Percentiles rank a stretch among this genome's conserved stretches.
phyloP scores from a whole-genome alignment of 2,329 filamentous ascomycete genomes.

The Pyrenophora seminiperda region DNA sequence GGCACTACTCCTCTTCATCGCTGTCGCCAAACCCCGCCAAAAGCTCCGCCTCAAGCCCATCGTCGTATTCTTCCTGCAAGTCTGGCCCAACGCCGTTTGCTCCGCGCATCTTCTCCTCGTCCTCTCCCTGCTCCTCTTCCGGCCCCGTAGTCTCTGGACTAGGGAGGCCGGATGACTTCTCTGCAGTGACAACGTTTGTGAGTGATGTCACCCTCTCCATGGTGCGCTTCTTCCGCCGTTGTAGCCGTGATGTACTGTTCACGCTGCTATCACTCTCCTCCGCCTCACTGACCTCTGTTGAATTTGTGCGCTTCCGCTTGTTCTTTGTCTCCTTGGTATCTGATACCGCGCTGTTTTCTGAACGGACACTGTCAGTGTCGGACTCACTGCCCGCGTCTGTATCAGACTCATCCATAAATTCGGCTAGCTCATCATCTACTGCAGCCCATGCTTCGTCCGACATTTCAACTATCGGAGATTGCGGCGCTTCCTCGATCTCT shows the following conservation, averaged over 20 bases:
- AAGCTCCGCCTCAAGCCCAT: constrained; percentile 52
- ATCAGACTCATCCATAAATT: constrained; percentile 65
- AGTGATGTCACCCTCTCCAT: constrained; percentile 54
- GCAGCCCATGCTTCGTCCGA: constrained; percentile 51
- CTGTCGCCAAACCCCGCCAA: constrained; percentile 46
- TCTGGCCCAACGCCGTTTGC: constrained; percentile 39
- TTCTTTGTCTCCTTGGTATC: constrained; percentile 33
- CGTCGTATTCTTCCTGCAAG: constrained; percentile 61
- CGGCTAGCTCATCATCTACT: constrained; percentile 73
- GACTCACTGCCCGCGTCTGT: constrained; percentile 40
- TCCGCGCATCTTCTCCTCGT: constrained; percentile 50
- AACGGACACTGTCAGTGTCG: constrained; percentile 43
- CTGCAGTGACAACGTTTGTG: constrained; percentile 50
- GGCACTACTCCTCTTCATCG: constrained; percentile 24
- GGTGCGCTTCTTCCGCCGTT: constrained; percentile 56
- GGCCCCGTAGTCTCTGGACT: constrained; percentile 48
- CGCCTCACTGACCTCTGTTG: constrained; percentile 44
- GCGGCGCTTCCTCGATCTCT: constrained; percentile 37
- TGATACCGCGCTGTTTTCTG: constrained; percentile 35
- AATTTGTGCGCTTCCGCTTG: constrained; percentile 47
- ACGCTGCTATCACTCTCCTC: constrained; percentile 50
- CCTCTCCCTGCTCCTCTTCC: constrained; percentile 50
- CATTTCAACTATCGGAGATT: constrained; percentile 32
- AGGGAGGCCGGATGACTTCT: constrained; percentile 49
- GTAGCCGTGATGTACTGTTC: constrained; percentile 48